These are phyloP conservation scores for Plasmodium vivax DNA, from an alignment of 169 alveolate species.

Conservation along the genomic window DNA sequence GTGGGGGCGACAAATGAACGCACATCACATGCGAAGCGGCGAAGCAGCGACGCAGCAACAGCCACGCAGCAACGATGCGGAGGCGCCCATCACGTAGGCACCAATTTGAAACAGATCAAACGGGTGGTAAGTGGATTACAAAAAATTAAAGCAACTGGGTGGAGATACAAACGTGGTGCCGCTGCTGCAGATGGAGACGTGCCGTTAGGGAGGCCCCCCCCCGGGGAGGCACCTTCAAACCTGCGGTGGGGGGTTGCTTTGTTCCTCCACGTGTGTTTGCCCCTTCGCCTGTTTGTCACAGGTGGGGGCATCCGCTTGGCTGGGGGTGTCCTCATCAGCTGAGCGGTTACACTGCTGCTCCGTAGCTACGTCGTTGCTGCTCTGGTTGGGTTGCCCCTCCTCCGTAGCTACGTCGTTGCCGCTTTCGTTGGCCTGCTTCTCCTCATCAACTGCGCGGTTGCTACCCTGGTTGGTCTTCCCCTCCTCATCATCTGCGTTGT, in stretches of 20 bases:
- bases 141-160: background rate
- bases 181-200: background rate
- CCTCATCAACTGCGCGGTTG: background rate
- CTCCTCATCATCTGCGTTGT: background rate
- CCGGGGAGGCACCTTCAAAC: too few relatives aligned
- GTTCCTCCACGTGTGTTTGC: background rate
- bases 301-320: background rate
- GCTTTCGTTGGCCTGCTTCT: background rate
- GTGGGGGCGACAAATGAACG: background rate
- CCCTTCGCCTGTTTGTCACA: background rate
- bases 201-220: too few relatives aligned
- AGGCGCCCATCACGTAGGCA: background rate
- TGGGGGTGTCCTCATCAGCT: background rate
- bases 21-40: background rate
- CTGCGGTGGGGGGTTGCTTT: background rate
- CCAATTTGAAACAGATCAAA: background rate
- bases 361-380: too few relatives aligned
- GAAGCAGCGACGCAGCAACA: too few relatives aligned
- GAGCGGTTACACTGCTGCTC: background rate
- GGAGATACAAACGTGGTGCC: background rate
- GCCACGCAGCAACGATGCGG: background rate
- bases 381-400: too few relatives aligned
- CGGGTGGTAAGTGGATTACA: background rate
- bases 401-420: background rate
- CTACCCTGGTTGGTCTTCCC: background rate